phyloP scores from a whole-genome alignment of 768 basidiomycete species.

The Hortiboletus flavorubellus region DNA sequence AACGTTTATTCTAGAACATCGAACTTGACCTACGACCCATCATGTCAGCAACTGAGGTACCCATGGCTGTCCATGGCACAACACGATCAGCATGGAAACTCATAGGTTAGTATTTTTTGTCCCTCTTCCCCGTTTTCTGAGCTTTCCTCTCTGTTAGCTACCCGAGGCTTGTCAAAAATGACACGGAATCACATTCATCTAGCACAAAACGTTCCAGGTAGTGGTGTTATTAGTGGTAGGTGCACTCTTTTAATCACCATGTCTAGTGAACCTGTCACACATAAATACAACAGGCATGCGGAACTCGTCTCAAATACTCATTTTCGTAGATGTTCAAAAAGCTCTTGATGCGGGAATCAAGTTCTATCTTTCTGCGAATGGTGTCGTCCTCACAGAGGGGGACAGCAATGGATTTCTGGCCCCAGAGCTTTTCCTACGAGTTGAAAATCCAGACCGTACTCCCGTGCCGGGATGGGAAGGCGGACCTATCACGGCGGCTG shows the following conservation, averaged over 20 bases:
- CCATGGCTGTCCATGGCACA: slow-evolving; percentile 84
- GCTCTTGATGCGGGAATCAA: slow-evolving; percentile 65
- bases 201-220: slow-evolving; percentile 69
- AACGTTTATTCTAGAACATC: slow-evolving; percentile 46
- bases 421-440: slow-evolving; percentile 64
- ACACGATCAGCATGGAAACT: slow-evolving; percentile 61
- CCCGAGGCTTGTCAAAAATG: slow-evolving; percentile 79
- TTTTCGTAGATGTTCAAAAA: slow-evolving; percentile 74
- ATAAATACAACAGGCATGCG: slow-evolving; percentile 66
- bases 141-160: slow-evolving; percentile 38
- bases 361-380: slow-evolving; percentile 81
- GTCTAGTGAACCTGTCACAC: neutral
- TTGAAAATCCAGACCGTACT: slow-evolving; percentile 44
- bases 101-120: slow-evolving; percentile 50
- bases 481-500: neutral
- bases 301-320: slow-evolving; percentile 67
- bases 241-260: slow-evolving; percentile 4
- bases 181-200: slow-evolving; percentile 89
- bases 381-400: slow-evolving; percentile 85
- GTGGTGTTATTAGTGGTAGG: slow-evolving; percentile 75
- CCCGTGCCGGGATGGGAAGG: slow-evolving; percentile 25
- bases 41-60: slow-evolving; percentile 55
- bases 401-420: slow-evolving; percentile 58
- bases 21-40: slow-evolving; percentile 65
- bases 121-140: neutral